Evolutionary conservation across 805 yeast genomes (phyloP).

Genomic region (Metschnikowia similis): DNA sequence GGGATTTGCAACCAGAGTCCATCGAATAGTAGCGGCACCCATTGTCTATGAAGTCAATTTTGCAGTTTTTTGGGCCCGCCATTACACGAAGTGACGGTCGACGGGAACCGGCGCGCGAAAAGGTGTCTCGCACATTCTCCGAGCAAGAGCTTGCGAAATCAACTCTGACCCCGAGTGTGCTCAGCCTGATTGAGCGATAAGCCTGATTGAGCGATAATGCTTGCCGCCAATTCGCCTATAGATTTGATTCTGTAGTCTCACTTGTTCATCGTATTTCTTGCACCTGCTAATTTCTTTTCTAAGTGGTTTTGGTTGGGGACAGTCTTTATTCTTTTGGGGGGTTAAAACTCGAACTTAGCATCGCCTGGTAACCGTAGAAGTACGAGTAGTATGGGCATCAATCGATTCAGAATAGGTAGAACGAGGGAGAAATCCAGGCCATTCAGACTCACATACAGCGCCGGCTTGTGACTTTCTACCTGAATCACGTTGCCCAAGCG

Average conservation of each 20-base stretch:
- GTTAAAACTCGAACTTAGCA: too few relatives aligned
- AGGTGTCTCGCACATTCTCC: not conserved
- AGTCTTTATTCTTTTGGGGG: too few relatives aligned
- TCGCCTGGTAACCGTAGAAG: too few relatives aligned
- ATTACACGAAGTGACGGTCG: not conserved
- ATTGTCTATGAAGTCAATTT: slow-evolving; percentile 7
- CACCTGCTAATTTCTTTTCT: too few relatives aligned
- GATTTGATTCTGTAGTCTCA: too few relatives aligned
- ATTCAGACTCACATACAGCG: not conserved
- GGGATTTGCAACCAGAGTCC: slow-evolving; percentile 18
- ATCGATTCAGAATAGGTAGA: not conserved
- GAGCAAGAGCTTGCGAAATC: too few relatives aligned
- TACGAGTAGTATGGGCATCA: not conserved
- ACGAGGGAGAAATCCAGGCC: not conserved
- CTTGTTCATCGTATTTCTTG: too few relatives aligned
- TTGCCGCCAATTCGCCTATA: too few relatives aligned
- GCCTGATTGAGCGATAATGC: too few relatives aligned
- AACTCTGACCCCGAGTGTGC: too few relatives aligned
- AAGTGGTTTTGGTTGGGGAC: too few relatives aligned
- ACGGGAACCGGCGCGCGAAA: slow-evolving; percentile 1
- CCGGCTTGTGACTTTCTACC: not conserved
- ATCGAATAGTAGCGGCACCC: slow-evolving; percentile 16
- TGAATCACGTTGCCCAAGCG: not conserved
- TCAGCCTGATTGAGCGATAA: too few relatives aligned
- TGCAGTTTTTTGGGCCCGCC: not conserved